Conservation (phyloP, 257 asterid genomes). For the Rehmannia glutinosa region DNA sequence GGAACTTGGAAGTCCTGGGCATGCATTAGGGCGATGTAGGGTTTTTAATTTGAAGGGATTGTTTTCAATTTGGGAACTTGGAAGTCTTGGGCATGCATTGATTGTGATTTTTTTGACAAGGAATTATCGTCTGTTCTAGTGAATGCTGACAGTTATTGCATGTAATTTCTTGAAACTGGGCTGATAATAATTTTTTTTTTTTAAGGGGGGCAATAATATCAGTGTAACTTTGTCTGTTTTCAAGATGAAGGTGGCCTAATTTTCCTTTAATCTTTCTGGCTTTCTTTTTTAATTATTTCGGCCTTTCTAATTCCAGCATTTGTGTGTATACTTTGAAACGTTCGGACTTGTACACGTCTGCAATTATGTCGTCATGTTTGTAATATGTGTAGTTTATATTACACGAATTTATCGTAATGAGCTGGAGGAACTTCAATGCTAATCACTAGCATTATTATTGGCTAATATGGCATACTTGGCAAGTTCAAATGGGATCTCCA, state of each 20-base stretch:
- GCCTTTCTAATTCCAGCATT: not conserved
- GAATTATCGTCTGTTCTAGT: not conserved
- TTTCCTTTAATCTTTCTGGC: not conserved
- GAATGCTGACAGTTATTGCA: conserved; percentile 32
- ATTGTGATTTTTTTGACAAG: conserved; percentile 1
- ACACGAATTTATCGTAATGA: conserved; percentile 9
- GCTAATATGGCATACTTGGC: conserved; percentile 19
- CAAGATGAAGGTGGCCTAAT: conserved; percentile 3
- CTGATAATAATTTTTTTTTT: not conserved
- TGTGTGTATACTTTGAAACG: not conserved
- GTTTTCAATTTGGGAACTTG: conserved; percentile 22
- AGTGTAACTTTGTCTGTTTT: conserved; percentile 4
- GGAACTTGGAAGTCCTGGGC: conserved; percentile 22
- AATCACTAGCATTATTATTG: conserved; percentile 4
- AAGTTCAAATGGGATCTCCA: conserved; percentile 14
- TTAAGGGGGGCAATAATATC: not conserved
- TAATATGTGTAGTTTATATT: not conserved
- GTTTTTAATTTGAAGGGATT: conserved; percentile 23
- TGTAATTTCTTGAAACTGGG: conserved; percentile 19
- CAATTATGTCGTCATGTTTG: not conserved
- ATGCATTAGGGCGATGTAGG: conserved; percentile 24
- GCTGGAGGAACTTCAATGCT: conserved; percentile 9
- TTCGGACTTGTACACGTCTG: too few relatives aligned
- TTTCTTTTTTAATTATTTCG: not conserved
- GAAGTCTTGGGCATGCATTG: conserved; percentile 12